These are phyloP conservation scores for Populus ilicifolia DNA, from an alignment of 345 rosid species.

Conservation along the genomic window DNA sequence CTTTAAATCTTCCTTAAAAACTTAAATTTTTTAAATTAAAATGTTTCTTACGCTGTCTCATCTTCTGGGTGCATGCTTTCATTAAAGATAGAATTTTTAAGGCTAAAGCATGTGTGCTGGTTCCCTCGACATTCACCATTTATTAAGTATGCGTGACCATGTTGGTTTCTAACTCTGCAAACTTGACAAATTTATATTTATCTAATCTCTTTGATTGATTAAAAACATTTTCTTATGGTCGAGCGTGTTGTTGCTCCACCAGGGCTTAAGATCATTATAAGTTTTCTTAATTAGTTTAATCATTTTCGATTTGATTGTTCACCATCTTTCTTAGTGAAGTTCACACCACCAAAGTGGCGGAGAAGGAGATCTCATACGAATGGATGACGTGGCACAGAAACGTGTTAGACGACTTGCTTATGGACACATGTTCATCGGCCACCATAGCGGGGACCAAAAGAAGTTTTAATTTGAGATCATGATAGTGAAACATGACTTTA, in stretches of 20 bases:
- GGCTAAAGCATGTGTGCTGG: conserved; percentile 21
- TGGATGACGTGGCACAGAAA: conserved; percentile 28
- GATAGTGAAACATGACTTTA: not conserved
- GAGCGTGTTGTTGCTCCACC: conserved; percentile 18
- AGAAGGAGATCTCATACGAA: conserved; percentile 13
- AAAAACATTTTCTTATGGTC: not conserved
- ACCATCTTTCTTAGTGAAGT: conserved; percentile 11
- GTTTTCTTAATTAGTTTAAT: not conserved
- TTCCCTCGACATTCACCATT: conserved; percentile 21
- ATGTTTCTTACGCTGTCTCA: conserved; percentile 5
- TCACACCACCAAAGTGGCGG: conserved; percentile 6
- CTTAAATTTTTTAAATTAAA: no score
- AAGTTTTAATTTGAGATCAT: not conserved
- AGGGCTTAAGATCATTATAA: not conserved
- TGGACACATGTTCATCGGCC: not conserved
- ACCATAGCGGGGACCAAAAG: not conserved
- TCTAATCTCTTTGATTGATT: not conserved
- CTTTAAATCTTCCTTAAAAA: no score
- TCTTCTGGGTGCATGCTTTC: conserved; percentile 36
- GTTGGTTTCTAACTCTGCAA: conserved; percentile 40
- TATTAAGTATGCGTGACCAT: conserved; percentile 26
- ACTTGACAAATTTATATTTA: not conserved
- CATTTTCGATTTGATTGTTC: not conserved
- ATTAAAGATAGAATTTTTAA: conserved; percentile 7
- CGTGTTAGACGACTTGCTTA: not conserved